Evolutionary conservation across 148 eudicot genomes (phyloP).

Genomic region (Heliamphora exappendiculata): DNA sequence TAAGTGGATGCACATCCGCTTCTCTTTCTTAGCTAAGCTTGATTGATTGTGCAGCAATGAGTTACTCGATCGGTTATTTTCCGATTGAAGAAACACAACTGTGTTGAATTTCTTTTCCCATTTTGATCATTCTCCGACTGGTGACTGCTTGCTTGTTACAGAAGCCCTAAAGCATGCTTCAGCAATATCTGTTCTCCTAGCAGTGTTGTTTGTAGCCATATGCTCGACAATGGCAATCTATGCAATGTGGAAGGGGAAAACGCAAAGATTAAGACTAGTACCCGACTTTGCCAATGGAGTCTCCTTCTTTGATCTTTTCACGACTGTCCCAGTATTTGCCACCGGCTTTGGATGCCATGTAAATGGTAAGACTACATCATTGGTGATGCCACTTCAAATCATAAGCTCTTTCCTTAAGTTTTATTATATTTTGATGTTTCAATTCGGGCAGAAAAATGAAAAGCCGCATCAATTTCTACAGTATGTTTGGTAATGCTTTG

Average conservation of each 20-base stretch:
- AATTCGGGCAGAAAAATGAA: neutral
- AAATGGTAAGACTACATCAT: slow-evolving; percentile 43
- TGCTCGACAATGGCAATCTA: slow-evolving; percentile 68
- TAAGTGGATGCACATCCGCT: too few relatives aligned
- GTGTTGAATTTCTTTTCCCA: neutral
- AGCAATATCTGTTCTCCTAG: slow-evolving; percentile 73
- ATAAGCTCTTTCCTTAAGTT: neutral
- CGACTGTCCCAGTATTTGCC: slow-evolving; percentile 77
- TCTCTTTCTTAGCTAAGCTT: too few relatives aligned
- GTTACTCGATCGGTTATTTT: too few relatives aligned
- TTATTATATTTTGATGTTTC: neutral
- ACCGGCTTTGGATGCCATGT: slow-evolving; percentile 84
- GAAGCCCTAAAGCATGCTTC: slow-evolving; percentile 89
- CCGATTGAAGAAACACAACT: neutral
- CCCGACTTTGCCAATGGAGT: slow-evolving; percentile 60
- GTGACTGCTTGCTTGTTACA: slow-evolving; percentile 26
- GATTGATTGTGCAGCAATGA: too few relatives aligned
- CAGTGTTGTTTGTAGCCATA: slow-evolving; percentile 67
- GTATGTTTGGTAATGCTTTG: too few relatives aligned
- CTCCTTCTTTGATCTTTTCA: slow-evolving; percentile 51
- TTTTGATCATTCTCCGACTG: neutral
- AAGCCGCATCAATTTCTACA: neutral
- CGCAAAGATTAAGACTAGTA: slow-evolving; percentile 45
- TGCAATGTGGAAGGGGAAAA: slow-evolving; percentile 57
- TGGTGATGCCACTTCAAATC: neutral